phyloP scores from a whole-genome alignment of 2,329 filamentous ascomycete genomes.

The Fusarium drepaniforme region DNA sequence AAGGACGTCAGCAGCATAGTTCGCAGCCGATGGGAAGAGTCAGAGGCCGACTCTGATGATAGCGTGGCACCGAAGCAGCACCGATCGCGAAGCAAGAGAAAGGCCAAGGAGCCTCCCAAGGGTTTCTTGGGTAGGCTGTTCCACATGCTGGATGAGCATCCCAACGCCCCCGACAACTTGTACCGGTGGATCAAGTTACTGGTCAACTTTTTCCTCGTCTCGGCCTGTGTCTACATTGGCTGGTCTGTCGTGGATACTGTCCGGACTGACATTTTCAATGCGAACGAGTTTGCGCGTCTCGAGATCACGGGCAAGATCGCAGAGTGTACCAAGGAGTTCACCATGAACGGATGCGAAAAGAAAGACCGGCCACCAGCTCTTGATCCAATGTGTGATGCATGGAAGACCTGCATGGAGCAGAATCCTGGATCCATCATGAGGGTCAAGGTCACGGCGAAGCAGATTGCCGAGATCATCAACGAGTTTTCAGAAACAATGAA shows the following conservation, averaged over 20 bases:
- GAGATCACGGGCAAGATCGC: constrained; percentile 80
- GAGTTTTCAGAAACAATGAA: constrained; percentile 92
- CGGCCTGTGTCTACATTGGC: constrained; percentile 71
- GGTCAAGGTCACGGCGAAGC: constrained; percentile 85
- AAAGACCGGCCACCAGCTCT: constrained; percentile 76
- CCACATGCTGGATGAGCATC: constrained; percentile 66
- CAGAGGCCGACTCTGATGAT: constrained; percentile 63
- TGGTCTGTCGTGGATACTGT: constrained; percentile 78
- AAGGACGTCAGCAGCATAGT: constrained; percentile 65
- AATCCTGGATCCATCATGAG: constrained; percentile 83
- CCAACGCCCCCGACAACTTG: constrained; percentile 69
- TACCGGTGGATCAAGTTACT: constrained; percentile 70
- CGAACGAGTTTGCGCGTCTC: constrained; percentile 75
- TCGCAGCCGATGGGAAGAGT: constrained; percentile 59
- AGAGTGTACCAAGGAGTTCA: constrained; percentile 79
- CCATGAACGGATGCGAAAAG: constrained; percentile 78
- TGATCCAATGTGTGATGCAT: constrained; percentile 78
- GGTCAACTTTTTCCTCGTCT: constrained; percentile 74
- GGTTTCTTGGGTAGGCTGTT: constrained; percentile 60
- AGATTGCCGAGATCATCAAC: constrained; percentile 93
- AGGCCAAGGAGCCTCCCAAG: constrained; percentile 29
- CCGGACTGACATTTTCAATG: constrained; percentile 79
- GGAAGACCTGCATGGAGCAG: constrained; percentile 89
- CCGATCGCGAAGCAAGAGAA: constrained; percentile 42
- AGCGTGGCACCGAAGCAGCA: constrained; percentile 36